Base-by-base conservation (phyloP, 306 rosid species). In the Lathyrus tuberosus region DNA sequence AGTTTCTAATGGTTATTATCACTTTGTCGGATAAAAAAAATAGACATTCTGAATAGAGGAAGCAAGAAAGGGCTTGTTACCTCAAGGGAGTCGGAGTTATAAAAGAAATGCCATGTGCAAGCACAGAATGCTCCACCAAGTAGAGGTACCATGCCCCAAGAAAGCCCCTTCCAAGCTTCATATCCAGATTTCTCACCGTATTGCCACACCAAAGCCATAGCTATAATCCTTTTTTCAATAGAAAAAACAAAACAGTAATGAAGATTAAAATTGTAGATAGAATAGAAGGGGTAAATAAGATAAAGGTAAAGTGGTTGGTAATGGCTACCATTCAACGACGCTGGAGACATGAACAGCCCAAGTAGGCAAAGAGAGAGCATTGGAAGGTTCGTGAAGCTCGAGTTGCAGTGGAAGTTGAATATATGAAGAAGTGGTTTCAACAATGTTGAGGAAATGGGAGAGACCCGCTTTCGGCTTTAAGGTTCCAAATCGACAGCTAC, bases 31-130 rank as follows among this genome's bases (percentile, higher is more conserved):
- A n/a, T n/a, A n/a, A n/a, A n/a, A n/a, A n/a, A 16, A 48, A 7
- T 8, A 60, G 28, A 20, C 4, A 12, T 15, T 43, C 4, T 52
- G 38, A 30, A 46, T 17, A 17, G 40, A 38, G 70, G n/a, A n/a
- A n/a, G n/a, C n/a, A n/a, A n/a, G n/a, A n/a, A n/a, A n/a, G n/a
- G n/a, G n/a, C n/a, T 30, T 44, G 57, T 72, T 79, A 91, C 99
- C 89, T 91, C 91, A 12, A 94, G 87, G 42, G 99, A 86, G 65
- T 94, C 89, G 0, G 97, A 84, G 79, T 94, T 91, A 82, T 91
- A 91, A 73, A 94, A 94, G 96, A 94, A 94, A 87, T 94, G 99
- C 96, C 95, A 94, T 5, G 97, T 91, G 75, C 99, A 94, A 9
- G 99, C 96, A 57, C 95, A 94, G 15, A 91, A 72, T 71, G 99